Base-by-base conservation (phyloP, 73 alveolate genomes). In the Paramecium caudatum region DNA sequence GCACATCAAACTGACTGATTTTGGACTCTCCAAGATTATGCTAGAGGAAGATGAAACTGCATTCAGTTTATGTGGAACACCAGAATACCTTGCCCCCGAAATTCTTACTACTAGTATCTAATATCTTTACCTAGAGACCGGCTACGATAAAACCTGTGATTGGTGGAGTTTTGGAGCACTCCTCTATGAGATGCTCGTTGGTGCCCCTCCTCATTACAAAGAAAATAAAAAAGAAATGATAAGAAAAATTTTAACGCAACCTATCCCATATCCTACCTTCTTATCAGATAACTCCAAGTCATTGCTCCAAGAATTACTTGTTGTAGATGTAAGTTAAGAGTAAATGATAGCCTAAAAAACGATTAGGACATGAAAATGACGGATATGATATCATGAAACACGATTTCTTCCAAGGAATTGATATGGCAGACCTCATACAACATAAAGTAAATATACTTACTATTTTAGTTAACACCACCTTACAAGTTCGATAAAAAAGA, bases 1-100 rank as follows among this genome's bases (percentile, higher is more conserved):
- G 50, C 98, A 96, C 92, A 82, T 96, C 17, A 96, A 95, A 90
- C 63, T 96, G 80, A 97, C 98, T 25, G 98, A 96, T 82, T 96
- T 96, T 86, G 98, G 99, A 16, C 46, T 96, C 16, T 96, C 97
- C 5, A 96, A 96, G 92, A 86, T 86, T 34, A 81, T 70, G 30
- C 19, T 86, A 7, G 93, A 86, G 19, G 93, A 86, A 13, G 84
- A 86, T 63, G 55, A 47, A 37, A 70, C 88, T 55, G 94, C 94
- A 3, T 82, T 37, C 46, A 94, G 95, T 16, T 68, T 94, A 61
- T 91, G 96, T 69, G 97, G 97, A 7, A 94, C 97, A 5, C 96
- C 96, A 6, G 96, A 94, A 70, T 94, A 94, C 82, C 47, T 94
- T 1, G 97, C 96, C 0, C 97, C 97, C 30, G 97, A 94, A 92